A percentile compares a stretch with the other conserved stretches of the same genome.
phyloP scores from a whole-genome alignment of 2,329 filamentous ascomycete species.

The Aspergillus cejpii region DNA sequence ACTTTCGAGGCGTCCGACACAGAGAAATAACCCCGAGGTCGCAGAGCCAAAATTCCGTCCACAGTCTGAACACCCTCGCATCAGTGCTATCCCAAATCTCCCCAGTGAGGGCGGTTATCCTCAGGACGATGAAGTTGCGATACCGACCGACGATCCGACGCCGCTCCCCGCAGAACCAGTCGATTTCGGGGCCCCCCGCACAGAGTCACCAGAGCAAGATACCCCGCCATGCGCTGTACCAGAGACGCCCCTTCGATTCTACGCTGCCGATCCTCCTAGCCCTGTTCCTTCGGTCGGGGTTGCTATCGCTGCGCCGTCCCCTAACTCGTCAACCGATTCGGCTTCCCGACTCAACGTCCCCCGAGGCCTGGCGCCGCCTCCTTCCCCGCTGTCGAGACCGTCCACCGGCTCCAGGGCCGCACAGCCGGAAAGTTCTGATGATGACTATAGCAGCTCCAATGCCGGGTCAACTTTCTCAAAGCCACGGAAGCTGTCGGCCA shows the following conservation, averaged over 20 bases:
- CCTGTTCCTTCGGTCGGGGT: slow-evolving; percentile 11
- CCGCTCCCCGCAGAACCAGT: slow-evolving; percentile 14
- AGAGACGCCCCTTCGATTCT: slow-evolving; percentile 18
- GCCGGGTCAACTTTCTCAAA: slow-evolving; percentile 58
- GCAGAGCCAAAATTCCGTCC: slow-evolving; percentile 52
- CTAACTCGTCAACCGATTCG: slow-evolving; percentile 35
- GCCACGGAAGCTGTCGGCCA: slow-evolving; percentile 69
- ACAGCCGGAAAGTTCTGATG: slow-evolving; percentile 58
- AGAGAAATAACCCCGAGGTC: slow-evolving; percentile 33
- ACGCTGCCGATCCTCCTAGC: slow-evolving; percentile 12
- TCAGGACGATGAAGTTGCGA: slow-evolving; percentile 35
- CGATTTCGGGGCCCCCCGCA: slow-evolving; percentile 23
- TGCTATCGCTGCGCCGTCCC: slow-evolving; percentile 20
- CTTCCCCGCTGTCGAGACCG: slow-evolving; percentile 39
- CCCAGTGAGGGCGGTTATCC: slow-evolving; percentile 29
- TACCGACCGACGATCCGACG: slow-evolving; percentile 20
- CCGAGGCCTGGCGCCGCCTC: slow-evolving; percentile 42
- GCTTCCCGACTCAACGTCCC: slow-evolving; percentile 34
- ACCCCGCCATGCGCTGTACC: slow-evolving; percentile 10
- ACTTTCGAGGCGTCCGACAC: slow-evolving; percentile 36
- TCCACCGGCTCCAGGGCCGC: slow-evolving; percentile 53
- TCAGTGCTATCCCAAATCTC: slow-evolving; percentile 54
- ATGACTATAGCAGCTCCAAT: slow-evolving; percentile 58
- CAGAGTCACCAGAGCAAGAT: slow-evolving; percentile 31
- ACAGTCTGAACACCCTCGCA: slow-evolving; percentile 65